These are phyloP conservation scores for Laguncularia racemosa DNA, from an alignment of 345 rosid species.

Conservation along the genomic window DNA sequence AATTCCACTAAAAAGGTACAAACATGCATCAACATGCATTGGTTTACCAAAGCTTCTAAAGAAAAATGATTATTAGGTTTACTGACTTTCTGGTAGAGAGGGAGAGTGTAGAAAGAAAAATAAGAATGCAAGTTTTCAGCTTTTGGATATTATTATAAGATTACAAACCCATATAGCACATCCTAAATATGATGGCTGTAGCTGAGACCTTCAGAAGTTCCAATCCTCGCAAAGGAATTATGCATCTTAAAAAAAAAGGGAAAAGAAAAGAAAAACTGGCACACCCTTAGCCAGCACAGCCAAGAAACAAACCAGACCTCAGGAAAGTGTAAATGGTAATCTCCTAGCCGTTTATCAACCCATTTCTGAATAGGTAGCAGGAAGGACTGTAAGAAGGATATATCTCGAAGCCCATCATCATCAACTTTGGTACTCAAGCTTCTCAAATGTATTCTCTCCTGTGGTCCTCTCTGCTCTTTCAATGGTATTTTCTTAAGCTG, in stretches of 20 bases:
- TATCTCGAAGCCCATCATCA: conserved; percentile 40
- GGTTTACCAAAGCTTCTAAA: too few relatives aligned
- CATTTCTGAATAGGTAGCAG: conserved; percentile 83
- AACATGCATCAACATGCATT: background rate
- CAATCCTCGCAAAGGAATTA: too few relatives aligned
- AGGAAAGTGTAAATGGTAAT: conserved; percentile 81
- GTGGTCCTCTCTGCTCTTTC: conserved; percentile 93
- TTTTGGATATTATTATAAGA: too few relatives aligned
- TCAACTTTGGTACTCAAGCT: conserved; percentile 61
- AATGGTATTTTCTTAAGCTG: conserved; percentile 84
- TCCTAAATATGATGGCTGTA: too few relatives aligned
- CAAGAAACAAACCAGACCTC: conserved; percentile 49
- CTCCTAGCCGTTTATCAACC: conserved; percentile 82
- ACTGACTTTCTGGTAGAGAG: too few relatives aligned
- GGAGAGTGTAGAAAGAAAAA: too few relatives aligned
- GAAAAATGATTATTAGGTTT: too few relatives aligned
- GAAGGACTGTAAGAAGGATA: conserved; percentile 75
- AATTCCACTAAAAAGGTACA: background rate
- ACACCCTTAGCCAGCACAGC: background rate
- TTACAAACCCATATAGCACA: too few relatives aligned
- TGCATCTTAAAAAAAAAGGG: too few relatives aligned
- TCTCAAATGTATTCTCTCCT: conserved; percentile 88
- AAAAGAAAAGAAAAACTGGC: background rate
- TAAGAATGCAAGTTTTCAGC: too few relatives aligned
- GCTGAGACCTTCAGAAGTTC: too few relatives aligned